These are phyloP conservation scores for Candida labiduridarum DNA, from an alignment of 1,139 yeast genomes.

Conservation along the genomic window DNA sequence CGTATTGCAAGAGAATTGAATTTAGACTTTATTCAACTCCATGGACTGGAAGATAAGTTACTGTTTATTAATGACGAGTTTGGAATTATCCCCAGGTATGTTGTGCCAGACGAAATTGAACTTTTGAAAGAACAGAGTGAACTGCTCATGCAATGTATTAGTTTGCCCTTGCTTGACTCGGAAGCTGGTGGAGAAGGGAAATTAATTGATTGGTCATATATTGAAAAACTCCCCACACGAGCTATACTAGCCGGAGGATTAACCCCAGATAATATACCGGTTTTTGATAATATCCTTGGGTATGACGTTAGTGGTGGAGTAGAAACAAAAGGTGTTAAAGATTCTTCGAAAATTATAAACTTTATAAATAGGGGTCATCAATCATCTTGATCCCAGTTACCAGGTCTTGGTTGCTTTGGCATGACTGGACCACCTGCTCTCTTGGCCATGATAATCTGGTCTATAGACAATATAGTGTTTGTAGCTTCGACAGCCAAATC, in stretches of 20 bases:
- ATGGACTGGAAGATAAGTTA: constrained; percentile 75
- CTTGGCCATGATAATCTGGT: constrained; percentile 91
- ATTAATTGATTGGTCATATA: constrained; percentile 64
- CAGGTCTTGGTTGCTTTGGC: constrained; percentile 87
- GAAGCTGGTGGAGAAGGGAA: constrained; percentile 94
- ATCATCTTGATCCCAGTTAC: constrained; percentile 97
- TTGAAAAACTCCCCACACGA: constrained; percentile 37
- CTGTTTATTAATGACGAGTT: constrained; percentile 46
- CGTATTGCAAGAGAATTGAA: constrained; percentile 46
- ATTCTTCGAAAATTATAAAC: constrained; percentile 54
- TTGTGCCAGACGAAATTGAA: constrained; percentile 54
- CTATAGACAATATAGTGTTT: constrained; percentile 83
- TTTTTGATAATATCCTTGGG: constrained; percentile 65
- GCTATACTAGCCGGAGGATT: constrained; percentile 90
- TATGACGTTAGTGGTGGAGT: constrained; percentile 97
- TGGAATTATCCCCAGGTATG: constrained; percentile 77
- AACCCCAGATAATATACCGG: constrained; percentile 71
- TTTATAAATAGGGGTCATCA: constrained; percentile 60
- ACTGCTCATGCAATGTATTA: constrained; percentile 28
- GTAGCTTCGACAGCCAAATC: constrained; percentile 96
- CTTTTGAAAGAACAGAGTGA: constrained; percentile 24
- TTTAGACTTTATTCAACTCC: constrained; percentile 83
- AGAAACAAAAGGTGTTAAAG: constrained; percentile 71
- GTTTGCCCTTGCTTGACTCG: constrained; percentile 75
- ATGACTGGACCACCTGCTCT: constrained; percentile 96